Conservation (phyloP, 108 stramenopile species). For the Nitzschia sp. region DNA sequence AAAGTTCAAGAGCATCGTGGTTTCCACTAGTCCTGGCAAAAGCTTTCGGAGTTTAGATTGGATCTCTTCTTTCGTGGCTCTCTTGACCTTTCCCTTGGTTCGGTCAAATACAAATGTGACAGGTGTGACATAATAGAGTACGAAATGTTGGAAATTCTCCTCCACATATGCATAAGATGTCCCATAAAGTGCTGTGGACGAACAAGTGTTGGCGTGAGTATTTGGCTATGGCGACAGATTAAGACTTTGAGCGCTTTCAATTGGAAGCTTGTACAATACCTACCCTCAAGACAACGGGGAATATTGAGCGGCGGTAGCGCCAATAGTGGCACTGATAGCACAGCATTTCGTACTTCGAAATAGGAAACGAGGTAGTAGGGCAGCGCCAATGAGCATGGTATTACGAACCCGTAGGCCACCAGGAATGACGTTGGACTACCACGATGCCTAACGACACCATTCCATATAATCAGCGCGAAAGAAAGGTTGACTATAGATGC, state of each 20-base stretch:
- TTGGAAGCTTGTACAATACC: background rate
- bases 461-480: background rate
- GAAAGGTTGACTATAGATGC: background rate
- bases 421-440: background rate
- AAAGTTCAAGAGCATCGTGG: background rate
- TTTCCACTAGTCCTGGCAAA: background rate
- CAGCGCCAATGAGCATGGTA: background rate
- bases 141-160: background rate
- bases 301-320: background rate
- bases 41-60: background rate
- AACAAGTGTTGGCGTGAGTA: no score
- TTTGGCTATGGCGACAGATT: no score
- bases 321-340: background rate
- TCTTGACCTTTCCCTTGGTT: background rate
- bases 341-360: background rate
- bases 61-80: background rate
- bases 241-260: no score
- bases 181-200: background rate
- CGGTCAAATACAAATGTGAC: background rate
- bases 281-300: background rate
- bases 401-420: background rate
- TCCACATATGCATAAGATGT: background rate
- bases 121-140: background rate
- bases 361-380: background rate
- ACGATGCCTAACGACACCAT: background rate